Conservation (phyloP, 345 rosid species). For the Eucalyptus regnans region DNA sequence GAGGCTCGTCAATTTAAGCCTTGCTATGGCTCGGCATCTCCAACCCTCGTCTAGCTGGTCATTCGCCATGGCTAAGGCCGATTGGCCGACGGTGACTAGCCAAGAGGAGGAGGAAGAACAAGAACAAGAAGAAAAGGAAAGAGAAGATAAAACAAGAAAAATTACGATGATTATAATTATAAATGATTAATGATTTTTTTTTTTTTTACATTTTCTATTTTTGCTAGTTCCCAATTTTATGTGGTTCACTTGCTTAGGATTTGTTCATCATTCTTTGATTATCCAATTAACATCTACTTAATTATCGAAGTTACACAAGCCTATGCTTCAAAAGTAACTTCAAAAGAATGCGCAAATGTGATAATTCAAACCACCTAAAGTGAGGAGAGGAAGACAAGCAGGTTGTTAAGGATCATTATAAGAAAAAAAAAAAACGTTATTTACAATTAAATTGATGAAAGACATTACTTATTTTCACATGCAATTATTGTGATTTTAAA, state of each 20-base stretch:
- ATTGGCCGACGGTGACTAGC: rapidly evolving
- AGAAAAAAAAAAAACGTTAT: neutral
- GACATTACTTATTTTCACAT: rapidly evolving
- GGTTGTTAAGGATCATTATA: neutral
- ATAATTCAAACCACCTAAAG: neutral
- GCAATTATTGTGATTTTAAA: neutral
- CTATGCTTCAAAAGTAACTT: neutral
- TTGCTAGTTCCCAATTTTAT: neutral
- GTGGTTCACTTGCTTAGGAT: neutral
- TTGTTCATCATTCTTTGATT: neutral
- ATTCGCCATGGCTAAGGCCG: rapidly evolving
- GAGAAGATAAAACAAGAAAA: too few species aligned
- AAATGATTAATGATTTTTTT: neutral
- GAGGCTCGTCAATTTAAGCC: rapidly evolving
- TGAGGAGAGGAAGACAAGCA: rapidly evolving
- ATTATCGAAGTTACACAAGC: neutral
- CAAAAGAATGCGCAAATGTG: rapidly evolving
- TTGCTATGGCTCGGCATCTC: rapidly evolving
- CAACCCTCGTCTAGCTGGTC: rapidly evolving
- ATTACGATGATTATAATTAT: neutral
- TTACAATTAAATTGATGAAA: neutral
- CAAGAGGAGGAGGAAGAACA: too few species aligned
- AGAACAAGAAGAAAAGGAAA: too few species aligned
- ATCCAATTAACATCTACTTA: rapidly evolving
- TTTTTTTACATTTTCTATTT: too few species aligned